Evolutionary conservation across 1,284 basidiomycete genomes (phyloP).

Genomic region (Fomitopsis pinicola): DNA sequence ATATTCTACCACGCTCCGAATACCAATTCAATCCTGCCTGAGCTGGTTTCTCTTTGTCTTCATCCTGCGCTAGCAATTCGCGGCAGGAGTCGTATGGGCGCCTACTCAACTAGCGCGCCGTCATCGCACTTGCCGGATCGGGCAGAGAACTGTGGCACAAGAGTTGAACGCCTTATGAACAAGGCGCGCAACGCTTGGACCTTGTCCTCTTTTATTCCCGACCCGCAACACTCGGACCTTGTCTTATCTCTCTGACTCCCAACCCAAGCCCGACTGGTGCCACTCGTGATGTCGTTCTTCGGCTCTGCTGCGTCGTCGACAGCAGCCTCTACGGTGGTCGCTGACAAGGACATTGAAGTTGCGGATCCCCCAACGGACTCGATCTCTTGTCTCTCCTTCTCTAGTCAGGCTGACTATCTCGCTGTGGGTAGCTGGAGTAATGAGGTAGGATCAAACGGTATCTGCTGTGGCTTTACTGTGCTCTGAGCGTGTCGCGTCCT

Average conservation of each 20-base stretch:
- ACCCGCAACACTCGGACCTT: not conserved
- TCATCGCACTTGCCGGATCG: not conserved
- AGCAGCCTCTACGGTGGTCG: conserved; percentile 21
- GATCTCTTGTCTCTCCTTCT: conserved; percentile 69
- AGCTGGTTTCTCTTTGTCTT: not conserved
- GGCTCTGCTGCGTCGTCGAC: conserved; percentile 26
- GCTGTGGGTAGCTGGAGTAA: conserved; percentile 81
- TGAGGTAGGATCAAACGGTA: conserved; percentile 42
- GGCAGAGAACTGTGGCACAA: not conserved
- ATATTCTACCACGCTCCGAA: not conserved
- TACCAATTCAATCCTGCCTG: not conserved
- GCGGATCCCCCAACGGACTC: conserved; percentile 70
- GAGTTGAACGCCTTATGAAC: not conserved
- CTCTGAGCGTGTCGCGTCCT: not conserved
- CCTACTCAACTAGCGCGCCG: not conserved
- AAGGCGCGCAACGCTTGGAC: not conserved
- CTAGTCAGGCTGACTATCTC: conserved; percentile 60
- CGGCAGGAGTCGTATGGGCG: not conserved
- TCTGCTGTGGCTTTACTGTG: too few species aligned
- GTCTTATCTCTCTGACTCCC: not conserved
- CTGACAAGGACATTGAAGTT: conserved; percentile 73
- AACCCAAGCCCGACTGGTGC: not conserved
- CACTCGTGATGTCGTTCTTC: conserved; percentile 38
- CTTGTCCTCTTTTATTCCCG: not conserved
- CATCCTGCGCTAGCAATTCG: too few species aligned